Evolutionary conservation across 805 yeast genomes (phyloP).

Genomic region (Citeromyces nyonsensis): DNA sequence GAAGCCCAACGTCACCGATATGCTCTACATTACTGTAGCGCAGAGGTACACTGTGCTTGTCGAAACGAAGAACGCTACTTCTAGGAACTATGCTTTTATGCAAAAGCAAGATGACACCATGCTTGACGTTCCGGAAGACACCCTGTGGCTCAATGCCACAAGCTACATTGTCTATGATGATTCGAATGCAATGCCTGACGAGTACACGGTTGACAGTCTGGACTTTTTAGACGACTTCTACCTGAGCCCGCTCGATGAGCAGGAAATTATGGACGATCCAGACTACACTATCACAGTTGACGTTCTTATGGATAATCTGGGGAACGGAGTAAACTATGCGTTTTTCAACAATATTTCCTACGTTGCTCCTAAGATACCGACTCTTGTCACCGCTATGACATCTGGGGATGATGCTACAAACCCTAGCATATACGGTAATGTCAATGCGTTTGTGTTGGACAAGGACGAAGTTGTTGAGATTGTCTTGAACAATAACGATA

Average conservation of each 20-base stretch:
- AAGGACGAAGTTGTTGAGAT: constrained; percentile 61
- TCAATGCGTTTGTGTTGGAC: constrained; percentile 58
- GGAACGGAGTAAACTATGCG: constrained; percentile 84
- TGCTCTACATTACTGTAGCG: constrained; percentile 74
- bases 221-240: constrained; percentile 63
- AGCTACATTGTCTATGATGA: constrained; percentile 42
- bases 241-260: constrained; percentile 46
- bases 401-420: constrained; percentile 47
- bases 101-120: constrained; percentile 68
- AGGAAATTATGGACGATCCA: constrained; percentile 44
- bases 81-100: constrained; percentile 66
- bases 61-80: constrained; percentile 48
- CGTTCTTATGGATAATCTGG: constrained; percentile 74
- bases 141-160: constrained; percentile 57
- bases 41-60: constrained; percentile 81
- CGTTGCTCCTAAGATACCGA: constrained; percentile 72
- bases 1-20: constrained; percentile 53
- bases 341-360: constrained; percentile 83
- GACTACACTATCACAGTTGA: constrained; percentile 54
- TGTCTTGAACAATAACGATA: constrained; percentile 71
- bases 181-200: constrained; percentile 19
- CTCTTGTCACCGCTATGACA: constrained; percentile 62
- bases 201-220: constrained; percentile 28
- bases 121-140: constrained; percentile 64
- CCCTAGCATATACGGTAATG: constrained; percentile 59